Base-by-base conservation (phyloP, 768 basidiomycete species). In the Lactarius hatsudake region DNA sequence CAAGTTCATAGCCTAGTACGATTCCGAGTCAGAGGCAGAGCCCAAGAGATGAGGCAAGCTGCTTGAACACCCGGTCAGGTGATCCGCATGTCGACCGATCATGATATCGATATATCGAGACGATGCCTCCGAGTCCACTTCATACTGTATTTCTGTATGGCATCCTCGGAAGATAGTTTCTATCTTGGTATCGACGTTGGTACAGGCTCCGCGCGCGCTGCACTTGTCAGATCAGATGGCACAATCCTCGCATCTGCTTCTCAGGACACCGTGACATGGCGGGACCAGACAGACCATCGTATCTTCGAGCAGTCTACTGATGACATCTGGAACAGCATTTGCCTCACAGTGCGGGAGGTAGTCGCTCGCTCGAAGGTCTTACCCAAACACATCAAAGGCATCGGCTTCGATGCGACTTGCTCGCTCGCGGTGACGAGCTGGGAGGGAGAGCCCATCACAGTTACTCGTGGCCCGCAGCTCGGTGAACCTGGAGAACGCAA, bases 391-490 rank as follows among this genome's bases (percentile, higher is more conserved):
- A 87, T 99, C 65, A 93, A 90, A 73, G 97, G 97, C 0, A 73
- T 98, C 55, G 94, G 95, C 17, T 95, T 96, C 76, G 96, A 98
- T 76, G 96, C 96, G 57, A 99, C 97, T 0, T 99, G 97, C 78
- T 97, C 95, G 0, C 82, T 98, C 51, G 94, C 96, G 0, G 96
- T 98, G 26, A 81, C 88, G 0, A 87, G 93, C 74, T 78, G 84
- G 59, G 75, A 87, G 18, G 94, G 94, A 7, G 78, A 84, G 45
- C 91, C 95, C 0, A 80, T 97, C 26, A 78, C 80, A 8, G 87
- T 99, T 43, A 92, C 90, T 3, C 86, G 83, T 56, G 91, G 89
- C 0, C 79, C 83, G 2, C 75, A 80, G 26, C 77, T 92, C 1
- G 94, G 91, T 3, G 75, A 80, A 61, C 78, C 74, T 23, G 91